Evolutionary conservation across 1,284 basidiomycete genomes (phyloP), one percentile per base, ranked within the genome.

Genomic region (Trichosporon ovoides): DNA sequence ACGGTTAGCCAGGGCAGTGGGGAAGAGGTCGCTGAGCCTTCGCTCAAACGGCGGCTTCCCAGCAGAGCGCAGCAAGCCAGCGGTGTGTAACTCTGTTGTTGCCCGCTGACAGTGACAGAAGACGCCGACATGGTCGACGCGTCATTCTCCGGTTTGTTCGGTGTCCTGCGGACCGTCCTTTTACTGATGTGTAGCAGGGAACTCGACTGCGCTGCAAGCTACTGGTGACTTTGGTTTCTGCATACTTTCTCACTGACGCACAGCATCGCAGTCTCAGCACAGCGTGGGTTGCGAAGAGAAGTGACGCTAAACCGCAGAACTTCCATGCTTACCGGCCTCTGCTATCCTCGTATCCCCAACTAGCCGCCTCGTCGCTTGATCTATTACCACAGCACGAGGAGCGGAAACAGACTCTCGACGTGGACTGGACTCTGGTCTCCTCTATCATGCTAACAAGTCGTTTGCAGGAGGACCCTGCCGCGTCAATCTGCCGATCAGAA

Each of bases 401-500:
- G 31, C 43, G 48, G 31, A 16, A 50, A n/a, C 31, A 55, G 18
- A 46, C 6, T 19, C 33, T 48, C n/a, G 36, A 35, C 28, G 53
- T 71, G 54, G 68, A 74, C 58, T 57, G 59, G 50, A 31, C 18
- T 16, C 58, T 72, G n/a, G 55, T 73, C 19, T 53, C 58, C 14
- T 67, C 67, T 2, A 67, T 73, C 48, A 57, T 73, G 68, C 72
- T 75, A 56, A 75, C 73, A 16, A 61, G 65, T 38, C 62, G 66
- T 16, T 54, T 70, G 16, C 61, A 62, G 60, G 36, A 48, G 18
- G 63, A 70, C 28, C 67, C 69, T 3, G 38, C 54, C 18, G 59
- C 60, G 12, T 52, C 62, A 22, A 58, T 72, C 18, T 75, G 73
- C 38, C 53, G 55, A 18, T 68, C 68, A 19, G 73, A 75, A 60